A percentile compares a stretch with the other conserved stretches of the same genome.
Evolutionary conservation across 495 filamentous ascomycete genomes (phyloP).

Genomic region (Penicilliopsis zonata): DNA sequence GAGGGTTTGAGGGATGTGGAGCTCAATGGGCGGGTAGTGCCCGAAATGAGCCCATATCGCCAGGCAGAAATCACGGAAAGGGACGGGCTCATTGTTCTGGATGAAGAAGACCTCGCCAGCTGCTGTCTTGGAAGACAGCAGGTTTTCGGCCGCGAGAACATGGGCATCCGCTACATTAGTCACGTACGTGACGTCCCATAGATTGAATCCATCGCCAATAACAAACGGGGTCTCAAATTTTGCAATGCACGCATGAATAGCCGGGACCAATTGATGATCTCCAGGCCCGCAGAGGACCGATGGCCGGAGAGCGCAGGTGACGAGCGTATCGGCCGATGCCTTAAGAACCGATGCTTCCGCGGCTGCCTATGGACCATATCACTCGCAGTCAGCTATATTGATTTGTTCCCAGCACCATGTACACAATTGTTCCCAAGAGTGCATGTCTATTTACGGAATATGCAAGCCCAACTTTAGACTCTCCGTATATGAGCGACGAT

Average conservation of each 20-base stretch:
- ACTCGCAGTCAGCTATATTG: slow-evolving; percentile 7
- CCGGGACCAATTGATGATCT: slow-evolving; percentile 39
- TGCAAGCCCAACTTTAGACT: slow-evolving; percentile 37
- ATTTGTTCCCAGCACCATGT: background rate
- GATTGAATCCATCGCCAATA: slow-evolving; percentile 43
- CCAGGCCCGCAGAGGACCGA: slow-evolving; percentile 46
- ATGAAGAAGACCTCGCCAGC: slow-evolving; percentile 53
- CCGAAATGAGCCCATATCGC: slow-evolving; percentile 47
- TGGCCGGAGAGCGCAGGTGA: slow-evolving; percentile 44
- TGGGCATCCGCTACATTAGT: slow-evolving; percentile 51
- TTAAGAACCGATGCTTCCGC: slow-evolving; percentile 45
- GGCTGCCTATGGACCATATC: slow-evolving; percentile 29
- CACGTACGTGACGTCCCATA: slow-evolving; percentile 52
- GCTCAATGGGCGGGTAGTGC: slow-evolving; percentile 37
- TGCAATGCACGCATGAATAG: slow-evolving; percentile 43
- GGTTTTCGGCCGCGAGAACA: slow-evolving; percentile 47
- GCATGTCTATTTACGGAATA: no score
- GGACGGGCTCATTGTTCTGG: slow-evolving; percentile 49
- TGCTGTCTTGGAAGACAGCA: slow-evolving; percentile 40
- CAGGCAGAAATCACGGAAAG: slow-evolving; percentile 49
- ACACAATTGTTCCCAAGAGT: no score
- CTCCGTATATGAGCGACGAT: slow-evolving; percentile 43
- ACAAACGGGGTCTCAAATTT: slow-evolving; percentile 44
- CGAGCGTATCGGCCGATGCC: slow-evolving; percentile 29
- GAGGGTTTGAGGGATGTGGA: slow-evolving; percentile 39